These are phyloP conservation scores for Paramecium sexaurelia DNA, from an alignment of 73 alveolate species.

Conservation along the genomic window DNA sequence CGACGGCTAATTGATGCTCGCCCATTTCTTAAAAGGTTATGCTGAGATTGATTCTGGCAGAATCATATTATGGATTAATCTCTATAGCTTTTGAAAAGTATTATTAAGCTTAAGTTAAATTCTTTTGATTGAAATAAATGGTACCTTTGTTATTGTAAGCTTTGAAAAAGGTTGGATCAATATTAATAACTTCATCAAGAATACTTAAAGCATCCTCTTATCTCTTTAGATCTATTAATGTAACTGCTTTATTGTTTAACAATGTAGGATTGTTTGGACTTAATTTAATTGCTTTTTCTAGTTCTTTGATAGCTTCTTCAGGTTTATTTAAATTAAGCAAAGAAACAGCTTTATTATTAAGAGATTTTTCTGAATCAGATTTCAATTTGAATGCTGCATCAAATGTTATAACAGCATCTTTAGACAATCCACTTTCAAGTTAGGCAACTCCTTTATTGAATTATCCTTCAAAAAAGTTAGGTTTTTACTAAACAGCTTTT, in stretches of 20 bases:
- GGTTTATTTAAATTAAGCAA: slow-evolving; percentile 11
- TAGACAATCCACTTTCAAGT: neutral
- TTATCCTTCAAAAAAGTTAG: slow-evolving; percentile 35
- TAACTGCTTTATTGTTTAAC: slow-evolving; percentile 33
- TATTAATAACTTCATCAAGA: neutral
- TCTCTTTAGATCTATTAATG: slow-evolving; percentile 5
- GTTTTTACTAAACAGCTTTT: neutral
- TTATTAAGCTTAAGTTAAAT: neutral
- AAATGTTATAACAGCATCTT: slow-evolving; percentile 51
- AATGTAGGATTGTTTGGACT: neutral
- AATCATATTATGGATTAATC: slow-evolving; percentile 5
- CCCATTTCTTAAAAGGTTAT: slow-evolving; percentile 44
- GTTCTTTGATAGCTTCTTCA: slow-evolving; percentile 43
- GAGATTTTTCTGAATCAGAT: slow-evolving; percentile 42
- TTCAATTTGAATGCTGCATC: slow-evolving; percentile 53
- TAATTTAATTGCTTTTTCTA: slow-evolving; percentile 32
- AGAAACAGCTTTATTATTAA: slow-evolving; percentile 45
- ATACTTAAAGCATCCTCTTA: slow-evolving; percentile 4
- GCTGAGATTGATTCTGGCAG: slow-evolving; percentile 44
- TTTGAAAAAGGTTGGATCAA: neutral
- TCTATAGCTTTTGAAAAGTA: slow-evolving; percentile 6
- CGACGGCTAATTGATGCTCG: neutral
- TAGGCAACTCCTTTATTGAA: slow-evolving; percentile 44
- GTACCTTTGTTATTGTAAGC: slow-evolving; percentile 50
- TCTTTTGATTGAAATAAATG: slow-evolving; percentile 23